A percentile compares a stretch with the other conserved stretches of the same genome.
Evolutionary conservation across 2,329 filamentous ascomycete genomes (phyloP).

Genomic region (Onygenales sp.): DNA sequence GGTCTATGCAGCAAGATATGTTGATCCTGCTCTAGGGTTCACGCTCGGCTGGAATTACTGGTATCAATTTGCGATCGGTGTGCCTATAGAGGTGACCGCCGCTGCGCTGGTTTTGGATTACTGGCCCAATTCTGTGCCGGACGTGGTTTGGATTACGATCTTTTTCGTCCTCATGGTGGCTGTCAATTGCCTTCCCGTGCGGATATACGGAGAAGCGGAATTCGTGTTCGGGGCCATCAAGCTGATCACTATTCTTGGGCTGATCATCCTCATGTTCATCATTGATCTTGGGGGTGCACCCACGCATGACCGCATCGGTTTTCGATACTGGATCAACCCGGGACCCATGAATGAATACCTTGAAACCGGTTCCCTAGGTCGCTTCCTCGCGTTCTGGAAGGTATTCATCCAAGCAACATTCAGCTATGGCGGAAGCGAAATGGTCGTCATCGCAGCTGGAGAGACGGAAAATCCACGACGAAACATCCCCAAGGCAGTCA

Average conservation of each 20-base stretch:
- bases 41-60: constrained; percentile 45
- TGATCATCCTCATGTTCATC: constrained; percentile 43
- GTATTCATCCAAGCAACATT: constrained; percentile 40
- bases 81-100: constrained; percentile 40
- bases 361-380: constrained; percentile 30
- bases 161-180: constrained; percentile 14
- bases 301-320: constrained; percentile 35
- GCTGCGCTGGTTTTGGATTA: constrained; percentile 41
- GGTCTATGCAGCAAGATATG: constrained; percentile 36
- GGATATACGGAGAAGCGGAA: constrained; percentile 17
- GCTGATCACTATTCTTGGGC: constrained; percentile 39
- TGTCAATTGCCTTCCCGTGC: constrained; percentile 14
- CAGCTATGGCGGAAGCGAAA: constrained; percentile 43
- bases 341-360: constrained; percentile 36
- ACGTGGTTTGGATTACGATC: constrained; percentile 16
- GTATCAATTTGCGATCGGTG: constrained; percentile 42
- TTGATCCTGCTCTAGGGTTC: constrained; percentile 30
- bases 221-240: constrained; percentile 44
- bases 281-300: constrained; percentile 41
- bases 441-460: constrained; percentile 40
- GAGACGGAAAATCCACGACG: constrained; percentile 37
- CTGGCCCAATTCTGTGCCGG: constrained; percentile 15
- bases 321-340: constrained; percentile 41
- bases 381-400: constrained; percentile 45
- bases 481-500: constrained; percentile 33